Evolutionary conservation across 1,139 yeast genomes (phyloP), one percentile per base, ranked within the genome.

Genomic region (Protomyces macrosporus): DNA sequence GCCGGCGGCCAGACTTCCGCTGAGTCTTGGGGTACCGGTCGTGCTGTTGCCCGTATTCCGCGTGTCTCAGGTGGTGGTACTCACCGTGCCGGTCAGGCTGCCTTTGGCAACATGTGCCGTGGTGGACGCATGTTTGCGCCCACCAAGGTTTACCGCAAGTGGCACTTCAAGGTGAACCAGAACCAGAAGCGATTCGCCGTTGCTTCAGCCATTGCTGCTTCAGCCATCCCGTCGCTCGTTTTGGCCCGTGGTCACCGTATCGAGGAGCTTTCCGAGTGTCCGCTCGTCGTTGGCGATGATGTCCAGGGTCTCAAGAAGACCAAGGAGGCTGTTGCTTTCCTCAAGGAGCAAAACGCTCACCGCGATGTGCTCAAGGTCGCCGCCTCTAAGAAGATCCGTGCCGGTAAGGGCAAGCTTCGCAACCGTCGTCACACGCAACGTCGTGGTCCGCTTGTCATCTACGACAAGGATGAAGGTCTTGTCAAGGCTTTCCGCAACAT

Each of bases 91-190:
- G 98, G 98, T 82, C 98, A 93, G 84, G 98, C 91, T 81, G 98
- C 98, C 79, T 93, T 93, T 86, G 98, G 98, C 87, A 93, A 93
- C 95, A 93, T 93, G 98, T 93, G 98, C 87, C 93, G 98, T 84
- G 97, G 98, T 82, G 98, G 98, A 85, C 96, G 98, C 84, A 93
- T 93, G 98, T 93, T 93, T 78, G 97, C 98, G 81, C 98, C 98
- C 81, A 93, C 98, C 82, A 93, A 95, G 87, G 90, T 96, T 82
- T 93, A 98, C 98, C 90, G 98, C 88, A 90, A 87, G 84, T 93
- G 98, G 98, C 95, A 95, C 90, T 95, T 93, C 79, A 93, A 90
- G 88, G 97, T 93, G 76, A 93, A 93, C 97, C 97, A 90, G 83
- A 93, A 91, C 90, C 97, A 93, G 85, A 93, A 91, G 88, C 93